Evolutionary conservation across 169 alveolate species (phyloP).

Genomic region (Ichthyophthirius multifiliis): DNA sequence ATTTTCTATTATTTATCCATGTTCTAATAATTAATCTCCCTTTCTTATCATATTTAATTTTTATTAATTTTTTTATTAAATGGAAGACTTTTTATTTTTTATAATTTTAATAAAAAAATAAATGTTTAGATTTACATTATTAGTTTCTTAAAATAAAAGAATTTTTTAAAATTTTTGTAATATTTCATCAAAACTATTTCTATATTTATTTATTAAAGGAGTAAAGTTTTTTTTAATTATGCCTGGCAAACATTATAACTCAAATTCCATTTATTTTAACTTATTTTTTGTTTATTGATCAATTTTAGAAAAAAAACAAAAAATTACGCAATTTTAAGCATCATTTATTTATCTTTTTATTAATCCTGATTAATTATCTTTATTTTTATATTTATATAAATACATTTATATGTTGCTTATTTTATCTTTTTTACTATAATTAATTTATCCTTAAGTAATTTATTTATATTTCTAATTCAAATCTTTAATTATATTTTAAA

Average conservation of each 20-base stretch:
- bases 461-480: not conserved
- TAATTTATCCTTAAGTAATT: not conserved
- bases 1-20: not conserved
- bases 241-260: not conserved
- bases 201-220: not conserved
- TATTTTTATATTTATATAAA: not conserved
- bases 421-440: not conserved
- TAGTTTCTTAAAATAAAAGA: not conserved
- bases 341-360: not conserved
- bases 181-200: not conserved
- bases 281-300: not conserved
- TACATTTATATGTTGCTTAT: not conserved
- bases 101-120: not conserved
- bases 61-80: not conserved
- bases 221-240: not conserved
- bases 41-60: not conserved
- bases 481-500: not conserved
- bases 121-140: not conserved
- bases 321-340: not conserved
- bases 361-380: not conserved
- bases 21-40: not conserved
- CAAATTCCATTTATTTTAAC: not conserved
- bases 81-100: not conserved
- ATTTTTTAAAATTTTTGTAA: not conserved
- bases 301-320: not conserved